These are phyloP conservation scores for Annulohypoxylon truncatum DNA, from an alignment of 2,329 filamentous ascomycete species.

Conservation along the genomic window DNA sequence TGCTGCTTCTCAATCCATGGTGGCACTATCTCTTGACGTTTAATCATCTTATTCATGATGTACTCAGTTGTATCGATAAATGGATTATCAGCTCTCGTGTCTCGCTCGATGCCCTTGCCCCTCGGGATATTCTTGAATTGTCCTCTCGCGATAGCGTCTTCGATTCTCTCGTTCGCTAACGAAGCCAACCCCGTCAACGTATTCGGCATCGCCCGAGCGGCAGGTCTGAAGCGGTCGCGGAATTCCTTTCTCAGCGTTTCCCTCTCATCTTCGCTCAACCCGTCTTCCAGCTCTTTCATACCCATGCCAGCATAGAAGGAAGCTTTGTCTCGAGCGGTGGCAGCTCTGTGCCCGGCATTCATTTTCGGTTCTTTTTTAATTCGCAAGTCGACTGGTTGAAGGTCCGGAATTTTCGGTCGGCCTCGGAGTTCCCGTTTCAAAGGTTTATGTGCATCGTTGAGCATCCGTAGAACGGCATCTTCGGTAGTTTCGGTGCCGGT, in stretches of 20 bases:
- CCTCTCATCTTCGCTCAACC: constrained; percentile 76
- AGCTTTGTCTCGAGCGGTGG: constrained; percentile 68
- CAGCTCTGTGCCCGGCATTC: constrained; percentile 60
- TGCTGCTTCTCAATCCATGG: constrained; percentile 99
- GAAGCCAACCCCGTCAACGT: constrained; percentile 82
- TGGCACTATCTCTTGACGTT: constrained; percentile 93
- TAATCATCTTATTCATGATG: constrained; percentile 98
- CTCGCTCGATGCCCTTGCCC: constrained; percentile 83
- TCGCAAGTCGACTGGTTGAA: constrained; percentile 64
- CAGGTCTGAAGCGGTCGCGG: constrained; percentile 82
- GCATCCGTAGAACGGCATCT: constrained; percentile 85
- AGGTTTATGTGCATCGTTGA: constrained; percentile 81
- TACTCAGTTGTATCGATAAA: constrained; percentile 98
- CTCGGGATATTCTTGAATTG: constrained; percentile 87
- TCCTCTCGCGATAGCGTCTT: constrained; percentile 90
- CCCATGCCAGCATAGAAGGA: constrained; percentile 63
- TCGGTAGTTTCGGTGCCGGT: constrained; percentile 78
- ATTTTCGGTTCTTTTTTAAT: constrained; percentile 55
- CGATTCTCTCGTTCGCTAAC: constrained; percentile 88
- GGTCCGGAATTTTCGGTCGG: constrained; percentile 56
- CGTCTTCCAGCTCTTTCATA: constrained; percentile 61
- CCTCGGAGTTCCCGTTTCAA: constrained; percentile 64
- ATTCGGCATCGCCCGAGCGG: constrained; percentile 77
- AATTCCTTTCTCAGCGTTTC: constrained; percentile 79
- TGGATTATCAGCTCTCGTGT: constrained; percentile 83